phyloP scores from a whole-genome alignment of 768 basidiomycete genomes.

The Boletus sp. region DNA sequence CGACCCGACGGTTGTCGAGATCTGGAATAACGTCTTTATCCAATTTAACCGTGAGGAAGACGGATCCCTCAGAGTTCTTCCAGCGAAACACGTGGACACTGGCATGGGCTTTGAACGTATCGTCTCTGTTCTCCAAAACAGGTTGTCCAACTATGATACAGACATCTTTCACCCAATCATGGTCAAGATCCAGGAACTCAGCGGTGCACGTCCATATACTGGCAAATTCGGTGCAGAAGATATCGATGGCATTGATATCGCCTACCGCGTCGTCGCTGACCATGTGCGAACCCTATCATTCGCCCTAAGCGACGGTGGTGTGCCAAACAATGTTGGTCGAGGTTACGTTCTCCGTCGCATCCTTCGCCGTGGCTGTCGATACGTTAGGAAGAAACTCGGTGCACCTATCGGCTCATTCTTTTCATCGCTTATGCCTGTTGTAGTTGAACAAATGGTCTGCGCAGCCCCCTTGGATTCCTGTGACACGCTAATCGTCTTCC shows the following conservation, averaged over 20 bases:
- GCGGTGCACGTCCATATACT: slow-evolving; percentile 80
- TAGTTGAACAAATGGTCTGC: slow-evolving; percentile 83
- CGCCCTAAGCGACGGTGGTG: slow-evolving; percentile 93
- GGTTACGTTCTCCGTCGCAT: slow-evolving; percentile 97
- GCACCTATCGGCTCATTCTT: slow-evolving; percentile 94
- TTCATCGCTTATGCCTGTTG: slow-evolving; percentile 84
- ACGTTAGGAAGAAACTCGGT: slow-evolving; percentile 90
- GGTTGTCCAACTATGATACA: slow-evolving; percentile 95
- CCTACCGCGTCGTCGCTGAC: slow-evolving; percentile 95
- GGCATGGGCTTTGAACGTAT: slow-evolving; percentile 99
- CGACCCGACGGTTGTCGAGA: slow-evolving; percentile 94
- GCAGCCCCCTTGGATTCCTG: neutral
- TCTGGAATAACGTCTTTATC: slow-evolving; percentile 99
- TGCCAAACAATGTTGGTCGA: slow-evolving; percentile 93
- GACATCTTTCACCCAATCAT: slow-evolving; percentile 94
- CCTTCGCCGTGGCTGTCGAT: slow-evolving; percentile 89
- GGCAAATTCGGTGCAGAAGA: slow-evolving; percentile 97
- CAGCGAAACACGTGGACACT: slow-evolving; percentile 95
- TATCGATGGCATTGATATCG: slow-evolving; percentile 91
- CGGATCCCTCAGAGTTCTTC: slow-evolving; percentile 73
- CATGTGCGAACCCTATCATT: slow-evolving; percentile 95
- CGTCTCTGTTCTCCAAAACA: slow-evolving; percentile 90
- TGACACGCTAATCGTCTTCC: slow-evolving; percentile 7
- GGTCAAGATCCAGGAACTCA: slow-evolving; percentile 78
- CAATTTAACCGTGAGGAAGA: slow-evolving; percentile 96